Base-by-base conservation (phyloP, 2,329 filamentous ascomycete species). In the Hypomyces rosellus region DNA sequence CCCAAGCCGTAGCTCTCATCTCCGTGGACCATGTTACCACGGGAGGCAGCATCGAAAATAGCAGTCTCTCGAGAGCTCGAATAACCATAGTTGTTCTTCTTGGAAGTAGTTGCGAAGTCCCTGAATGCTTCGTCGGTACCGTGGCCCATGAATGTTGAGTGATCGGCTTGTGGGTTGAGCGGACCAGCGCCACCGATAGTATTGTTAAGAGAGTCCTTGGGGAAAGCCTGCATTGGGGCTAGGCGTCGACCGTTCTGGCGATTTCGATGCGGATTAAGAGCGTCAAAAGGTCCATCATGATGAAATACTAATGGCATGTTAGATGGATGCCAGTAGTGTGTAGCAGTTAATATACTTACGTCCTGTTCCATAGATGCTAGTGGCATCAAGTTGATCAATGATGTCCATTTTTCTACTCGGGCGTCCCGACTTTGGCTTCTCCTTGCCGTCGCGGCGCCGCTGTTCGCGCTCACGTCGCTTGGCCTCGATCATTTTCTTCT, bases 261-360 rank as follows among this genome's bases (percentile, higher is more conserved):
- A 69, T 97, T 99, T 57, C 93, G 88, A 66, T 95, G 88, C 4
- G 93, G 90, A 67, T 96, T 95, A 66, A 93, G 88, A 16, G 93
- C 93, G 69, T 99, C 93, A 62, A 96, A 99, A 4, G 93, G 93
- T 1, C 93, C 93, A 63, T 97, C 93, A 64, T 99, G 93, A 63
- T 99, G 93, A 70, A 97, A 96, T 59, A 96, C 90, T 95, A 61
- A 33, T 12, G 4, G 14, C 11, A 13, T 8, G 40, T 48, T 33
- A n/a, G 30, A n/a, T 44, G 16, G 33, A 18, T 30, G 25, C 25
- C 25, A 30, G 9, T 30, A 30, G 25, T 30, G 25, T 2, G 25
- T 30, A 8, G 25, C 25, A 30, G 25, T 8, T 13, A 12, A 25
- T 39, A 38, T 44, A 82, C 88, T 72, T 75, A 95, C 89, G 74